Conservation (phyloP, 129 eudicot genomes). For the Saussurea involucrata region DNA sequence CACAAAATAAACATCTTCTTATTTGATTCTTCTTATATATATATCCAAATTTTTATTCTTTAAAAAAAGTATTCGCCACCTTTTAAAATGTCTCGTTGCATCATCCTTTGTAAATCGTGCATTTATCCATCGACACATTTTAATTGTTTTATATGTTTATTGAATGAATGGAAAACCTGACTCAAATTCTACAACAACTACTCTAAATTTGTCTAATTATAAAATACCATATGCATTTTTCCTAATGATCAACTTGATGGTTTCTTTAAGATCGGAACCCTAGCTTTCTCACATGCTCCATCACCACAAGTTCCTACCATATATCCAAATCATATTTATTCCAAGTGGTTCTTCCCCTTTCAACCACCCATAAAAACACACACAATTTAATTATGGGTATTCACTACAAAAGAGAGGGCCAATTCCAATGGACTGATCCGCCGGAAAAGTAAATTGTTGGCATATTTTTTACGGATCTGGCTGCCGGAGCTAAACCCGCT, state of each 20-base stretch:
- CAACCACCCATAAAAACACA: background rate
- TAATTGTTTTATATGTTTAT: background rate
- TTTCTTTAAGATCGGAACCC: constrained; percentile 8
- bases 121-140: too few species aligned
- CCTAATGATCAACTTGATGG: constrained; percentile 19
- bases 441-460: too few species aligned
- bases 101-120: too few species aligned
- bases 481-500: too few species aligned
- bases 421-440: too few species aligned
- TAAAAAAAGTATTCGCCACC: too few species aligned
- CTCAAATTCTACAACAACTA: background rate
- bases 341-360: background rate
- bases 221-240: background rate
- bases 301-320: background rate
- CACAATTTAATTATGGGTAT: background rate
- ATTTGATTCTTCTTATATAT: too few species aligned
- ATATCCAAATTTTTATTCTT: too few species aligned
- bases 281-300: constrained; percentile 21
- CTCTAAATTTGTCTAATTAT: constrained; percentile 1
- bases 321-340: background rate
- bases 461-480: too few species aligned
- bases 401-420: too few species aligned
- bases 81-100: too few species aligned
- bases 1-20: too few species aligned
- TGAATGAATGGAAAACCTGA: background rate